Base-by-base conservation (phyloP, 139 green algal genomes). In the Micractinium conductrix region DNA sequence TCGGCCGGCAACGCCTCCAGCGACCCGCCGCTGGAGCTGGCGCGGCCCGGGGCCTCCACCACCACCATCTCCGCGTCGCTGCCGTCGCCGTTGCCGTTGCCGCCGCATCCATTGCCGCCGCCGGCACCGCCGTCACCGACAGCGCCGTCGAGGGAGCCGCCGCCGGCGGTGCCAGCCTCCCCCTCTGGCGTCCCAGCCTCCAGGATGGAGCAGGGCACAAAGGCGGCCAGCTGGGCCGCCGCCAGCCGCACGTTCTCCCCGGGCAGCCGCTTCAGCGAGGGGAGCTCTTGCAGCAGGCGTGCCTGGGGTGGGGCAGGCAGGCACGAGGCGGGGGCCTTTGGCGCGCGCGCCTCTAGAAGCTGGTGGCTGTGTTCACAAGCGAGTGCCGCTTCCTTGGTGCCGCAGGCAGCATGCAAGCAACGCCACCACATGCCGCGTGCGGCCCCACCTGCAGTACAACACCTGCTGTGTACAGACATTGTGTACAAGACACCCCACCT, bases 251-350 rank as follows among this genome's bases (percentile, higher is more conserved):
- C 75, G 21, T 81, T 81, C 55, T 81, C 75, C 0, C 75, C 75
- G 4, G 75, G 67, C 74, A 81, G 67, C 45, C 58, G 33, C 19
- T 43, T 24, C n/a, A 85, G 26, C 1, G 62, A 48, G 4, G 68
- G 43, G 40, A 95, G 85, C 89, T 95, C 90, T 5, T 48, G n/a
- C 73, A 94, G 86, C 33, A 89, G 21, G 6, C 62, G 60, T 2
- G 72, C 79, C 73, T 89, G 79, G 62, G 86, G 89, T 14, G 35
- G 35, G 55, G 22, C 22, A 55, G 58, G 21, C 58, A 74, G 21
- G 30, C 67, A 22, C 67, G 33, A 40, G 30, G 28, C 67, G 37
- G 37, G 33, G 8, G 21, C 33, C 33, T 76, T 48, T 45, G 37
- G 19, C 67, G n/a, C 67, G 17, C 2, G 37, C 69, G 21, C 69